Conservation (phyloP, 2,329 filamentous ascomycete species). For the Nectriaceae sp. region DNA sequence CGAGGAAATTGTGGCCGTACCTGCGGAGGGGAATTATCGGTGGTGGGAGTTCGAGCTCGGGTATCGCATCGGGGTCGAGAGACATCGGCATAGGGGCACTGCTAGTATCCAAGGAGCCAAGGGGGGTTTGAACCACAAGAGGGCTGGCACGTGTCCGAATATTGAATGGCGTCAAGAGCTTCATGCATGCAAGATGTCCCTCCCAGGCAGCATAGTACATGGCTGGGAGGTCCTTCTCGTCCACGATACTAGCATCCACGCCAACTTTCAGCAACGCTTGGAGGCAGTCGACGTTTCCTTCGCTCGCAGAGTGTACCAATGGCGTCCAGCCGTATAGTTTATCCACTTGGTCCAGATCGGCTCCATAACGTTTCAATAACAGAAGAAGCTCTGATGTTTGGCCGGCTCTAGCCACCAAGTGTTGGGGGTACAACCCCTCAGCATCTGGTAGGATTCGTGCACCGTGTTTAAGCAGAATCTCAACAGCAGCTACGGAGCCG, state of each 20-base stretch:
- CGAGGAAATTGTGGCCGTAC: slow-evolving; percentile 97
- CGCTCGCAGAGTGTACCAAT: slow-evolving; percentile 92
- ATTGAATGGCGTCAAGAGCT: slow-evolving; percentile 69
- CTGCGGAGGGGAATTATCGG: slow-evolving; percentile 93
- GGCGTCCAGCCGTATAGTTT: slow-evolving; percentile 98
- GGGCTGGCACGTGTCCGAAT: slow-evolving; percentile 45
- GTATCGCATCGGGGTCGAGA: slow-evolving; percentile 84
- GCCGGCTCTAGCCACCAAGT: slow-evolving; percentile 88
- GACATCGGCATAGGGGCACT: slow-evolving; percentile 61
- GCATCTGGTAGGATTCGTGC: slow-evolving; percentile 89
- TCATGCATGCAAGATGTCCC: slow-evolving; percentile 93
- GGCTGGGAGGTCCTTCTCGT: slow-evolving; percentile 90
- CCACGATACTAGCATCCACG: slow-evolving; percentile 75
- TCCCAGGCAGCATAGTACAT: slow-evolving; percentile 99
- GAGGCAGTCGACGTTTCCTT: slow-evolving; percentile 89
- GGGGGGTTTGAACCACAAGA: slow-evolving; percentile 42
- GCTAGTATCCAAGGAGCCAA: slow-evolving; percentile 50
- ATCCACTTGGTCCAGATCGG: slow-evolving; percentile 88
- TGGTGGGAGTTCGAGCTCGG: slow-evolving; percentile 86
- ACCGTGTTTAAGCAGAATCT: slow-evolving; percentile 77
- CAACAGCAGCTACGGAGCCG: slow-evolving; percentile 81
- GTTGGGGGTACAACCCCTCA: slow-evolving; percentile 95
- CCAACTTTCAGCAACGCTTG: slow-evolving; percentile 78
- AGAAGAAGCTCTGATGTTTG: slow-evolving; percentile 78
- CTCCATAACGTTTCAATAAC: slow-evolving; percentile 81